Base-by-base conservation (phyloP, 257 asterid species). In the Gentiana dahurica region DNA sequence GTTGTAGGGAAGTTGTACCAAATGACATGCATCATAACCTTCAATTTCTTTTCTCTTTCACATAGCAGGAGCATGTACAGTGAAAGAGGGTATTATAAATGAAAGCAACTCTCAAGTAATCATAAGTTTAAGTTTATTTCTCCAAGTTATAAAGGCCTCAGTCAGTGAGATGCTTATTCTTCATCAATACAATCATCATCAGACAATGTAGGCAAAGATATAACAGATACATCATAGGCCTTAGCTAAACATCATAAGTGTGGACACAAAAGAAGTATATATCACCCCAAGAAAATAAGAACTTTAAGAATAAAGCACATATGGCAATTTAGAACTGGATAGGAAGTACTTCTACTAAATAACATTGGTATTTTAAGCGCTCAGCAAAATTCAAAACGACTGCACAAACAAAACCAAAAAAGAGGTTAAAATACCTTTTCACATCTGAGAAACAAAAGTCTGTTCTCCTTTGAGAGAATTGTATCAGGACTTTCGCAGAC, bases 401-500 rank as follows among this genome's bases (percentile, higher is more conserved):
- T 24, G 24, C 24, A 24, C 24, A 24, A 24, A 24, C 24, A 24
- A 24, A 24, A 24, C 24, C 24, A 24, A 24, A 24, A 24, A 24
- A 24, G 0, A 24, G 24, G 24, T 24, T 24, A 24, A 24, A 24
- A 3, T 75, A 86, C 95, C 97, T 86, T 89, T 69, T 86, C 95
- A 55, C 97, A 86, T 82, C 97, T 71, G 75, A 89, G 94, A 71
- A 86, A 89, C 80, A 86, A 81, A 61, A 86, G 97, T 12, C 97
- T 24, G 24, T 24, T 24, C 24, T 24, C 24, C 24, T 24, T 24
- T 24, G 24, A 24, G 24, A 24, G 24, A 69, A 86, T 80, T 8
- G 96, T 84, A 71, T 84, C 96, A 8, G 97, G 96, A 79, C 97
- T 84, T 65, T 90, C 87, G 85, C 97, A 90, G 59, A 95, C 97